These are phyloP conservation scores for Phlebiopsis flavidoalba DNA, from an alignment of 768 basidiomycete species.

Conservation along the genomic window DNA sequence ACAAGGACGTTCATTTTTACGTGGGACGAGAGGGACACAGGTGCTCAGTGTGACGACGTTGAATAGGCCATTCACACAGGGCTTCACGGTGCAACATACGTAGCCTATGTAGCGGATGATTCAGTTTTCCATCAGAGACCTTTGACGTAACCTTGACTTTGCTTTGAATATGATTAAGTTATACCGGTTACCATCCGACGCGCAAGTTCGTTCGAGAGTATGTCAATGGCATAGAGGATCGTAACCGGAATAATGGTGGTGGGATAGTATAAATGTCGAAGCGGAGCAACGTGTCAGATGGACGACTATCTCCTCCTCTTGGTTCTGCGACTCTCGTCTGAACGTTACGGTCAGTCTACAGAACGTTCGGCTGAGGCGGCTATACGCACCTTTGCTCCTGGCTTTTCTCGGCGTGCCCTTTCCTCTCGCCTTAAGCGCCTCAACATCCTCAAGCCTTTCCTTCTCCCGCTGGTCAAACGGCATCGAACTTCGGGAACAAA, in stretches of 20 bases:
- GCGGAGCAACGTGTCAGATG: not conserved
- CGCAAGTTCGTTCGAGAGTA: too few relatives aligned
- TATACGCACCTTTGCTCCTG: slow-evolving; percentile 56
- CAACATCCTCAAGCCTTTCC: slow-evolving; percentile 63
- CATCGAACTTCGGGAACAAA: slow-evolving; percentile 24
- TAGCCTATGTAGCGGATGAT: not conserved
- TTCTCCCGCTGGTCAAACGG: slow-evolving; percentile 65
- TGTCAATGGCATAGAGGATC: too few relatives aligned
- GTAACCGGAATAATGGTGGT: too few relatives aligned
- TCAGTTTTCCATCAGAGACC: not conserved
- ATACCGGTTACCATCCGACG: too few relatives aligned
- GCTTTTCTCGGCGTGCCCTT: slow-evolving; percentile 84
- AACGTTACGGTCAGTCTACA: not conserved
- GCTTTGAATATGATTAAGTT: not conserved
- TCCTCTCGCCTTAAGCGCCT: slow-evolving; percentile 64
- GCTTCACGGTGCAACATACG: slow-evolving; percentile 27
- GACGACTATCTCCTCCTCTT: slow-evolving; percentile 34
- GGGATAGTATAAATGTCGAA: not conserved
- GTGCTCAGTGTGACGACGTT: slow-evolving; percentile 43
- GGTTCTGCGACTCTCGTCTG: slow-evolving; percentile 49
- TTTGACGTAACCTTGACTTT: not conserved
- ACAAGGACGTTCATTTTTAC: slow-evolving; percentile 14
- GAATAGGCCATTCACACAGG: slow-evolving; percentile 29
- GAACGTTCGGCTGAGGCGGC: not conserved
- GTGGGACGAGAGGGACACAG: slow-evolving; percentile 34